Evolutionary conservation across 768 basidiomycete genomes (phyloP), one percentile per base, ranked within the genome.

Genomic region (Lactarius vividus): DNA sequence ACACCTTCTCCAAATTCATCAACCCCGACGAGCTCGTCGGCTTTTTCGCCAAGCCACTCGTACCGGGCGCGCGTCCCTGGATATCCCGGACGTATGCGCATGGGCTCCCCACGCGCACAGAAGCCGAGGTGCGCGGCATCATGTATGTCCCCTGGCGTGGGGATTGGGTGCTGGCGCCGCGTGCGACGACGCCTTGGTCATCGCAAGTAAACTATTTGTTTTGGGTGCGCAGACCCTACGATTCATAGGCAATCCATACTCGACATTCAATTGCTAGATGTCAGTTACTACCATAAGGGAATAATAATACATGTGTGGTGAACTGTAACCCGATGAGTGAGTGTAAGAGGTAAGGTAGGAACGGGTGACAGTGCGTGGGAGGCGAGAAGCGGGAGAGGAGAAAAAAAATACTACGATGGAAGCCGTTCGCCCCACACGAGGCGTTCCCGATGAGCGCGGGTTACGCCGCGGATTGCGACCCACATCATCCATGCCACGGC

Each of bases 1-100:
- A 99, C 76, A 94, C 93, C 0, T 89, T 92, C 74, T 82, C 86
- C 52, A 98, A 99, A 76, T 99, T 84, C 75, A 79, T 99, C 73
- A 91, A 91, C 68, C 92, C 96, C 4, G 80, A 81, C 1, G 97
- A 99, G 73, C 84, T 99, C 13, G 79, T 90, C 44, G 82, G 81
- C 15, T 98, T 93, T 79, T 96, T 99, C 77, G 82, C 84, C 57
- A 77, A 79, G 28, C 86, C 89, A 65, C 72, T 74, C 33, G 75
- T 81, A 4, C 57, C 57, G 3, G 56, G 67, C 6, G 26, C 61
- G 1, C 46, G 65, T 2, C 82, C 84, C 10, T 91, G 90, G 91
- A 86, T 91, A 72, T 79, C 84, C 18, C 80, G 77, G 28, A 75
- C 81, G 3, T 79, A 82, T 57, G 77, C 74, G 8, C 76, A 78